Evolutionary conservation across 176 grass and related monocot species (phyloP).

Genomic region (Cymbopogon citratus): DNA sequence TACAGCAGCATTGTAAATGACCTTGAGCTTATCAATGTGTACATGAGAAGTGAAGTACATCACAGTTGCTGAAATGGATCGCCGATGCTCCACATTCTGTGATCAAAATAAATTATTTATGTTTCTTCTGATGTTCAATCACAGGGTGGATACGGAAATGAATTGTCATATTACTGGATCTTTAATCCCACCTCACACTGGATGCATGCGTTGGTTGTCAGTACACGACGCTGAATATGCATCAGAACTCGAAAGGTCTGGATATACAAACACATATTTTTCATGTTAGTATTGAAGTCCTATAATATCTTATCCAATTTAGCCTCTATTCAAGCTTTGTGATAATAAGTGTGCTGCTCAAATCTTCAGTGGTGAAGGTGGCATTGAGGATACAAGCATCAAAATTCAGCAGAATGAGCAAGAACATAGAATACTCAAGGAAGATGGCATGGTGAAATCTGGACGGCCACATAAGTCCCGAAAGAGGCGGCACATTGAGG

Average conservation of each 20-base stretch:
- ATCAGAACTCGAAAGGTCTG: constrained; percentile 46
- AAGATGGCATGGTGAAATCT: neutral
- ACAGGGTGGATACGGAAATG: constrained; percentile 78
- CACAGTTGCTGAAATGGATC: neutral
- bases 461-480: constrained; percentile 33
- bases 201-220: constrained; percentile 66
- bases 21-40: constrained; percentile 1
- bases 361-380: constrained; percentile 24
- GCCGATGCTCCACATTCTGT: constrained; percentile 6
- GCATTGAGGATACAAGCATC: neutral
- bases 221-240: constrained; percentile 45
- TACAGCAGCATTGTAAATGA: neutral
- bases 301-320: neutral
- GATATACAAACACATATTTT: constrained; percentile 8
- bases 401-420: constrained; percentile 26
- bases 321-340: constrained; percentile 15
- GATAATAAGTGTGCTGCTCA: constrained; percentile 21
- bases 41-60: constrained; percentile 1
- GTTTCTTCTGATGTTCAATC: constrained; percentile 25
- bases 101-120: neutral
- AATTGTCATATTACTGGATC: constrained; percentile 89
- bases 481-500: constrained; percentile 27
- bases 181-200: constrained; percentile 60
- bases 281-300: neutral
- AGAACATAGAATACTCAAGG: constrained; percentile 1